Evolutionary conservation across 1,139 yeast genomes (phyloP).

Genomic region (Pichia norvegensis): DNA sequence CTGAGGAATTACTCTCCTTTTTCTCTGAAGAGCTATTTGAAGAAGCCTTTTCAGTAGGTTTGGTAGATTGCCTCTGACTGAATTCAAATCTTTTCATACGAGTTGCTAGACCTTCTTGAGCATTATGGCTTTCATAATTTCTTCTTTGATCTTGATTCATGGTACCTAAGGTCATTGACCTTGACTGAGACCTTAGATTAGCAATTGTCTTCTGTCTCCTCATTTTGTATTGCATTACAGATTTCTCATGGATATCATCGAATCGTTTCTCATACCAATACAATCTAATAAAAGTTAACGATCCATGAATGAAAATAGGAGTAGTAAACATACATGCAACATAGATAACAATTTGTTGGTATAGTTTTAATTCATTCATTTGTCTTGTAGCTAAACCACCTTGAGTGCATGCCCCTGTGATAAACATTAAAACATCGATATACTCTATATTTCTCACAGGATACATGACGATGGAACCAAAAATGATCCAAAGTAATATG

Average conservation of each 20-base stretch:
- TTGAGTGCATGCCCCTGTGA: slow-evolving; percentile 76
- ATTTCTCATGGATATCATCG: slow-evolving; percentile 67
- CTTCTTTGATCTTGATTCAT: slow-evolving; percentile 2
- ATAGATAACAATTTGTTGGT: slow-evolving; percentile 71
- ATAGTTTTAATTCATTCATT: slow-evolving; percentile 50
- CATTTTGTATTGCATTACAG: slow-evolving; percentile 70
- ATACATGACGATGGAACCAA: slow-evolving; percentile 67
- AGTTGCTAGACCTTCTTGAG: slow-evolving; percentile 23
- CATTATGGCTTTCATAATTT: slow-evolving; percentile 22
- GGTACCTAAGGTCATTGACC: slow-evolving; percentile 18
- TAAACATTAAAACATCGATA: slow-evolving; percentile 71
- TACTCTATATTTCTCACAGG: slow-evolving; percentile 63
- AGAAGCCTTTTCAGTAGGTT: not conserved
- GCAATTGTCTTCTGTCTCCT: slow-evolving; percentile 72
- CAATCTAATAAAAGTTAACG: slow-evolving; percentile 68
- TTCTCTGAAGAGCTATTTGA: not conserved
- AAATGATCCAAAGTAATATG: slow-evolving; percentile 43
- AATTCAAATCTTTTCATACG: slow-evolving; percentile 17
- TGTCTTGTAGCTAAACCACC: slow-evolving; percentile 85
- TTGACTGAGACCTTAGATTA: slow-evolving; percentile 39
- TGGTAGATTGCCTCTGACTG: slow-evolving; percentile 3
- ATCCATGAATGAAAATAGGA: slow-evolving; percentile 84
- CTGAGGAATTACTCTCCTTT: not conserved
- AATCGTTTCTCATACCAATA: slow-evolving; percentile 88
- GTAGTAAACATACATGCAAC: slow-evolving; percentile 60